Conservation (phyloP, 2,329 filamentous ascomycete genomes). For the Mycosphaerella sp. region DNA sequence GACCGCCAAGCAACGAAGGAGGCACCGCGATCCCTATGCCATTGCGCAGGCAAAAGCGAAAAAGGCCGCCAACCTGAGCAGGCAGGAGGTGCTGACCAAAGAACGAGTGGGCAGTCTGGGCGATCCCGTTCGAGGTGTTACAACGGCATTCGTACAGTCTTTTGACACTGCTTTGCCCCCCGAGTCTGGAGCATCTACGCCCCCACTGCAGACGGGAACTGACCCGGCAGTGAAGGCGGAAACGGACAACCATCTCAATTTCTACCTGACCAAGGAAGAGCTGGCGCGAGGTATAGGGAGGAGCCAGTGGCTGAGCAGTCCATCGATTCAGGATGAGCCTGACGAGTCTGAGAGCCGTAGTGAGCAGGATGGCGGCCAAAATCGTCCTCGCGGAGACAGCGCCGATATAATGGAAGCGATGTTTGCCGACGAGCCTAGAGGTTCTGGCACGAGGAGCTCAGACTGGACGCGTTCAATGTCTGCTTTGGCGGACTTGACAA, state of each 20-base stretch:
- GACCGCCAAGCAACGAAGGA: slow-evolving; percentile 52
- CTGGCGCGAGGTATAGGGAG: slow-evolving; percentile 59
- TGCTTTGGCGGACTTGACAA: slow-evolving; percentile 7
- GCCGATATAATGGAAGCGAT: neutral
- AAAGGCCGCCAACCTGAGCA: slow-evolving; percentile 73
- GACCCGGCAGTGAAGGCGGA: slow-evolving; percentile 23
- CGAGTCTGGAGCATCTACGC: slow-evolving; percentile 24
- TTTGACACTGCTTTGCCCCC: slow-evolving; percentile 56
- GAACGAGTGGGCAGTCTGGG: slow-evolving; percentile 61
- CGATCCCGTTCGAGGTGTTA: slow-evolving; percentile 69
- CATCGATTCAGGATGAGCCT: slow-evolving; percentile 5
- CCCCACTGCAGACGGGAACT: slow-evolving; percentile 16
- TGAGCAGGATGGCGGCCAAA: neutral
- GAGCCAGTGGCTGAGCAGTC: slow-evolving; percentile 53
- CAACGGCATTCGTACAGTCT: slow-evolving; percentile 77
- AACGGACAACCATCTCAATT: slow-evolving; percentile 56
- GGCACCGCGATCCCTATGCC: slow-evolving; percentile 73
- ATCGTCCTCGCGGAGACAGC: neutral
- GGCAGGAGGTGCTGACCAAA: slow-evolving; percentile 62
- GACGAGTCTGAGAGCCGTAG: neutral
- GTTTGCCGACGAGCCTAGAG: neutral
- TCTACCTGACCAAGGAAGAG: slow-evolving; percentile 64
- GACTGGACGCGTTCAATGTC: slow-evolving; percentile 8
- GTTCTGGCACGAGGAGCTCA: slow-evolving; percentile 3
- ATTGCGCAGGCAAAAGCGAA: slow-evolving; percentile 74